phyloP scores from a whole-genome alignment of 176 grass and related monocot genomes.

The Zea mays region DNA sequence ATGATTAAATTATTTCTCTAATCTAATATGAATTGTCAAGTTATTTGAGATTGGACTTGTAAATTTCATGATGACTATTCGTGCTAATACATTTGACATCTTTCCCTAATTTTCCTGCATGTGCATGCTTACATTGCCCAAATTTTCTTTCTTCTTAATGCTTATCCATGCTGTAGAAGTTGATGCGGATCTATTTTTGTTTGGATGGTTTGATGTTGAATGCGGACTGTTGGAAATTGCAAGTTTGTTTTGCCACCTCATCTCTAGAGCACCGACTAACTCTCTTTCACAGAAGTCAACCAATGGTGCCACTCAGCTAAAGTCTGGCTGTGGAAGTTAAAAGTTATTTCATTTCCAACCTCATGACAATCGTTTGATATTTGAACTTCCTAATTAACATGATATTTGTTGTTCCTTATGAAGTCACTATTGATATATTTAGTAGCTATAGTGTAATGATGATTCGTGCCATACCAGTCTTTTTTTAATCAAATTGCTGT shows the following conservation, averaged over 20 bases:
- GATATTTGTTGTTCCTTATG: not conserved
- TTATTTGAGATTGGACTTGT: not conserved
- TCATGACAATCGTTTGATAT: not conserved
- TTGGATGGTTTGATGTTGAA: not conserved
- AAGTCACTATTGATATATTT: not conserved
- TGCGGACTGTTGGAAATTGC: not conserved
- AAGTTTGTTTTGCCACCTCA: not conserved
- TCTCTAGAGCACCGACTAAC: not conserved
- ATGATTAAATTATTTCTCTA: not conserved
- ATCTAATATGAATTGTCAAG: not conserved
- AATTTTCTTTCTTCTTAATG: not conserved
- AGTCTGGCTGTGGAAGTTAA: not conserved
- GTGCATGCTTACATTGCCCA: not conserved
- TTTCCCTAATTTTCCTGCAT: not conserved
- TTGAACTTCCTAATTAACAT: constrained; percentile 14
- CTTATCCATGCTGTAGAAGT: not conserved
- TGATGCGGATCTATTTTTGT: not conserved
- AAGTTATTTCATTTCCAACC: not conserved
- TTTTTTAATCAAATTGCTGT: constrained; percentile 22
- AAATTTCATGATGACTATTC: constrained; percentile 8
- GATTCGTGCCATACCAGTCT: not conserved
- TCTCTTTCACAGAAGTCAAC: not conserved
- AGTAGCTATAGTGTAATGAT: constrained; percentile 23
- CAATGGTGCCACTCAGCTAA: not conserved
- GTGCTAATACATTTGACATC: not conserved